These are phyloP conservation scores for Eurotiales sp. DNA, from an alignment of 2,329 filamentous ascomycete genomes.

Conservation along the genomic window DNA sequence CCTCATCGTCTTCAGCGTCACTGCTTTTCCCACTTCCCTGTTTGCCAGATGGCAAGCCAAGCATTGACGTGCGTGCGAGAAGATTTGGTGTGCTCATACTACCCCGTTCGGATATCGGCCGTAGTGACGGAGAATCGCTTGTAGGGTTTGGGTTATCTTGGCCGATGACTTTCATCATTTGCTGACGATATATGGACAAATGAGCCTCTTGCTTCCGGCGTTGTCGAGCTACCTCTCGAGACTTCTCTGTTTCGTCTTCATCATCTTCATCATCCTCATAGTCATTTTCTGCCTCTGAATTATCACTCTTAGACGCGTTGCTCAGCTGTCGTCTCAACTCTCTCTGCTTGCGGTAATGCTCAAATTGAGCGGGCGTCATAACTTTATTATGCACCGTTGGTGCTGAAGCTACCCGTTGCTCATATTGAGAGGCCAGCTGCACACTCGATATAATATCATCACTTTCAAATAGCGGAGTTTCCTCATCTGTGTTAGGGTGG, in stretches of 20 bases:
- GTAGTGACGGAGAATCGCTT: slow-evolving; percentile 28
- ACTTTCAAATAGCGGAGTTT: slow-evolving; percentile 26
- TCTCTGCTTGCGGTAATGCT: slow-evolving; percentile 65
- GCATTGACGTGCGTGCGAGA: slow-evolving; percentile 34
- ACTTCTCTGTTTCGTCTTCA: slow-evolving; percentile 75
- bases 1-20: slow-evolving; percentile 74
- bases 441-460: slow-evolving; percentile 39
- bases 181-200: slow-evolving; percentile 82
- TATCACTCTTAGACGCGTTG: slow-evolving; percentile 46
- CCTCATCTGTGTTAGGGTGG: slow-evolving; percentile 22
- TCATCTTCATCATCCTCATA: slow-evolving; percentile 66
- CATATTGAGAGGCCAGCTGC: slow-evolving; percentile 45
- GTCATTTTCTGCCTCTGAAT: slow-evolving; percentile 59
- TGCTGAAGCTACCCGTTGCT: slow-evolving; percentile 33
- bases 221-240: slow-evolving; percentile 68
- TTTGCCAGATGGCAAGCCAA: slow-evolving; percentile 31
- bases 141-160: slow-evolving; percentile 55
- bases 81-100: slow-evolving; percentile 62
- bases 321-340: slow-evolving; percentile 64
- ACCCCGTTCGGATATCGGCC: slow-evolving; percentile 55
- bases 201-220: slow-evolving; percentile 85
- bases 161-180: slow-evolving; percentile 95
- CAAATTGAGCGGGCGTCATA: slow-evolving; percentile 87
- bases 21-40: slow-evolving; percentile 37
- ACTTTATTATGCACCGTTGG: slow-evolving; percentile 61